Percentiles rank a stretch among this genome's conserved stretches.
Conservation (phyloP, 208 protist genomes). For the Novymonas esmeraldas region DNA sequence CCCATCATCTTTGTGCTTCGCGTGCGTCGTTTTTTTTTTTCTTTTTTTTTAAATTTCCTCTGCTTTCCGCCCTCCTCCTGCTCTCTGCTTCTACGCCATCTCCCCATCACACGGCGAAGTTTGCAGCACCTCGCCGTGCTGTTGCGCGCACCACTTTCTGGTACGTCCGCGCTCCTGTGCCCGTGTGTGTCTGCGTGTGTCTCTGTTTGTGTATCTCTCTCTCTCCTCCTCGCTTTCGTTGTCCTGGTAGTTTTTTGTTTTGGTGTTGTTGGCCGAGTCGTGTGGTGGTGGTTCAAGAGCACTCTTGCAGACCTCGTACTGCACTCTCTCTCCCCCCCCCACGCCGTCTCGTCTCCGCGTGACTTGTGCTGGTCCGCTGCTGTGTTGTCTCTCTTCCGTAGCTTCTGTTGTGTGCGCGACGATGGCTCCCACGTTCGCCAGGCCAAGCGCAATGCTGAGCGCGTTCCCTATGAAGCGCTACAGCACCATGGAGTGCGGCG, state of each 20-base stretch:
- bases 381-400: neutral
- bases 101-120: too few species aligned
- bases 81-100: too few species aligned
- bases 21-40: constrained; percentile 17
- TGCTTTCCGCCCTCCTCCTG: neutral
- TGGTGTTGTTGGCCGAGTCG: too few species aligned
- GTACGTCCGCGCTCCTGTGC: too few species aligned
- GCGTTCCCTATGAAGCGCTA: constrained; percentile 3
- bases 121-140: too few species aligned
- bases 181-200: neutral
- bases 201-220: neutral
- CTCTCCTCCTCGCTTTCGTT: neutral
- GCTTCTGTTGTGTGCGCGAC: neutral
- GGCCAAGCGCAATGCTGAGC: constrained; percentile 14
- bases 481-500: constrained; percentile 4
- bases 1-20: too few species aligned
- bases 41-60: constrained; percentile 9
- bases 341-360: too few species aligned
- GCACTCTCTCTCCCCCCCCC: neutral
- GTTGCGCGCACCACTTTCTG: too few species aligned
- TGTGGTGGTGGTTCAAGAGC: too few species aligned
- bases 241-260: constrained; percentile 6
- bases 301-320: too few species aligned
- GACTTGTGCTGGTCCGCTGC: neutral
- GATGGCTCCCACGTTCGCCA: constrained; percentile 3